A percentile compares a stretch with the other conserved stretches of the same genome.
These are phyloP conservation scores for Articulospora tetracladia DNA, from an alignment of 495 filamentous ascomycete genomes.

Conservation along the genomic window DNA sequence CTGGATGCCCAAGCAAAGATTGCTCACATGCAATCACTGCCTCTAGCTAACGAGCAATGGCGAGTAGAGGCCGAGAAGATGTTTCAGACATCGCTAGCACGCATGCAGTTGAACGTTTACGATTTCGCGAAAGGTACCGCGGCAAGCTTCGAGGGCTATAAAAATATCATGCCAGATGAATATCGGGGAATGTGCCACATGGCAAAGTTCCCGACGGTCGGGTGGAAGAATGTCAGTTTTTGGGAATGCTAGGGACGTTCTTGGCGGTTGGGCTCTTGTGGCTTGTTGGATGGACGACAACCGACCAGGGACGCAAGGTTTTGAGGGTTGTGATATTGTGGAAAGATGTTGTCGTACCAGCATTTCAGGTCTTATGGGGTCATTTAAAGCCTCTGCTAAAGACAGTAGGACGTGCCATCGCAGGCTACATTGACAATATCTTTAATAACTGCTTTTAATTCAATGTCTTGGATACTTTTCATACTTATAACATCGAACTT, in stretches of 20 bases:
- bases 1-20: conserved; percentile 2
- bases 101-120: conserved; percentile 1
- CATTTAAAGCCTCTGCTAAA: too few relatives aligned
- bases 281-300: too few relatives aligned
- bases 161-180: background rate
- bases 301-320: too few relatives aligned
- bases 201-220: background rate
- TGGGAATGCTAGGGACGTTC: background rate
- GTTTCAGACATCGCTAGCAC: background rate
- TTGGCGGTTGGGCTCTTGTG: too few relatives aligned
- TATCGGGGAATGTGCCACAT: conserved; percentile 2
- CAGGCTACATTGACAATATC: too few relatives aligned
- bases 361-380: too few relatives aligned
- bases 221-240: conserved; percentile 3
- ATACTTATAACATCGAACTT: too few relatives aligned
- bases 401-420: too few relatives aligned
- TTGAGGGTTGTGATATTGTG: too few relatives aligned
- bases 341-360: too few relatives aligned
- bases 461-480: too few relatives aligned
- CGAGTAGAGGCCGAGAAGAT: background rate
- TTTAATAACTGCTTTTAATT: too few relatives aligned
- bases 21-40: background rate
- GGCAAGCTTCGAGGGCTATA: background rate
- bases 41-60: background rate
- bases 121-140: background rate